Evolutionary conservation across 768 basidiomycete species (phyloP), one percentile per base, ranked within the genome.

Genomic region (Russula virescens): DNA sequence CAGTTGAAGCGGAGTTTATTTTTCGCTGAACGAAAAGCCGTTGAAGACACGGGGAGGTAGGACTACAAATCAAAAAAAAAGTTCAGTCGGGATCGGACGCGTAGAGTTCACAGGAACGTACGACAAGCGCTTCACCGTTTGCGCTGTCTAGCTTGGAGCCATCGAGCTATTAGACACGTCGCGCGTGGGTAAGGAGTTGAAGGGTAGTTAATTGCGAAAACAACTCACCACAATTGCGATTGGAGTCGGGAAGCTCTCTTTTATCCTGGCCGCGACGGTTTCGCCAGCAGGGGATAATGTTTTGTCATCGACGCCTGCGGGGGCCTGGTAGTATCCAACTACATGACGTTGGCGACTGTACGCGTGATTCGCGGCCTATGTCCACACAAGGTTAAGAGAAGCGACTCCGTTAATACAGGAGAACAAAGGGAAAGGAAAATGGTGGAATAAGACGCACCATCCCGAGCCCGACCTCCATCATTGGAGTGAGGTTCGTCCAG

Each of bases 381-480:
- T 31, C 40, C 25, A 25, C 31, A 49, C 11, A n/a, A 16, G 9
- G 28, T 8, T 46, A n/a, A 0, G 16, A 55, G 38, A 18, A 8
- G 55, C 38, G 45, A 26, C 2, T 54, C 43, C 35, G 19, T 31
- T 9, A 10, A 55, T 10, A 28, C 7, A 38, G 3, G 13, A 35
- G 50, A 40, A 1, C 13, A 45, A 47, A 38, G 11, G 25, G 2
- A 2, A 14, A 28, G n/a, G 21, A 46, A 23, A 23, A 38, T 6
- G 13, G 25, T 3, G 31, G 31, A 31, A 3, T 2, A 14, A 18
- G 10, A 74, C 84, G 67, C 66, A 89, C 89, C 69, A 90, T 75
- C 68, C 89, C 88, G 46, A 91, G 79, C 26, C 89, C 91, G 63
- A 90, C 85, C 71, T 91, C 89, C 87, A 91, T 91, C 85, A 88